phyloP scores from a whole-genome alignment of 2,329 filamentous ascomycete genomes.

The Blastomyces gilchristii region DNA sequence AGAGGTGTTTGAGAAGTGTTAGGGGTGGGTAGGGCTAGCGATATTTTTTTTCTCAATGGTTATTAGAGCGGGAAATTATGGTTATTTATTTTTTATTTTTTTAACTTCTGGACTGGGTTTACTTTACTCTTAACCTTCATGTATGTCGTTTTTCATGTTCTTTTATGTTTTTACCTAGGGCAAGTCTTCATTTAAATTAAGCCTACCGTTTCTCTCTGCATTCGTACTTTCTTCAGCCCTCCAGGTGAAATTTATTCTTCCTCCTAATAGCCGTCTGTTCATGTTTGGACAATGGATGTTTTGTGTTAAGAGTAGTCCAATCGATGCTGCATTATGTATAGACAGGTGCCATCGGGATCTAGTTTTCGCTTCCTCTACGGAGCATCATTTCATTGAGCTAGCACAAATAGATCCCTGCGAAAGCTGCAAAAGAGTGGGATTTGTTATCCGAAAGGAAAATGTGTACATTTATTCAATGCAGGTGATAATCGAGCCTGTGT shows the following conservation, averaged over 20 bases:
- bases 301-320: not conserved
- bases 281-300: not conserved
- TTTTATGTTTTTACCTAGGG: too few species aligned
- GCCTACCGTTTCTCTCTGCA: not conserved
- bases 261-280: not conserved
- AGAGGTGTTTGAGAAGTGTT: conserved; percentile 61
- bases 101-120: not conserved
- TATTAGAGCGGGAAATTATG: not conserved
- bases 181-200: not conserved
- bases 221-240: not conserved
- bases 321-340: not conserved
- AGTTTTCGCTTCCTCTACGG: not conserved
- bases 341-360: not conserved
- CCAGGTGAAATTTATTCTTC: not conserved
- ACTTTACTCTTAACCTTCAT: not conserved
- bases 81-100: not conserved
- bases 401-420: not conserved
- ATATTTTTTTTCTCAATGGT: not conserved
- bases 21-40: conserved; percentile 17
- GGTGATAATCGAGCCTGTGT: not conserved
- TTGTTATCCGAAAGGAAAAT: not conserved
- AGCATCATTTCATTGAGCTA: not conserved
- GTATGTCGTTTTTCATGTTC: not conserved
- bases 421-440: not conserved
- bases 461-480: not conserved